Base-by-base conservation (phyloP, 495 filamentous ascomycete species). In the Acidiella bohemica region DNA sequence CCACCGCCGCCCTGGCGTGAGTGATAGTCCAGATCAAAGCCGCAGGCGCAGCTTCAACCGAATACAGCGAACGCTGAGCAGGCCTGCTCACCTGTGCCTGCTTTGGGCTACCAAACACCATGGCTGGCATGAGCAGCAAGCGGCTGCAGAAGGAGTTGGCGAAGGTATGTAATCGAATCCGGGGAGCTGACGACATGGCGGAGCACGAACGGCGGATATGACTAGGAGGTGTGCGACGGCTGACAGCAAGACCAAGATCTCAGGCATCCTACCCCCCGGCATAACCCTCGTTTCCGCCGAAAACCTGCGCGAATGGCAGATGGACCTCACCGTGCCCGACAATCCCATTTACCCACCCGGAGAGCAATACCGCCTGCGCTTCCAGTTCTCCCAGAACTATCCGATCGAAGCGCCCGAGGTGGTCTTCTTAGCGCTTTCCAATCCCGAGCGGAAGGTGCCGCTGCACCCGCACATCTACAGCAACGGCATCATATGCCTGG, bases 391-490 rank as follows among this genome's bases (percentile, higher is more conserved):
- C 47, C 65, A 65, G 7, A 77, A 72, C 54, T 97, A 97, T 56
- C 90, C 90, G 36, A 97, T 97, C 46, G 83, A 95, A 67, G 80
- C 88, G 3, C 90, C 90, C 11, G 90, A 96, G 67, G 87, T 94
- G 33, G 80, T 78, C 41, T 97, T 97, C 57, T 70, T 84, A 33
- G 64, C 73, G 48, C 58, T 72, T 27, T 61, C 73, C 27, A 76
- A 79, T 32, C 42, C 47, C 1, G 42, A 42, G 21, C 42, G 47
- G 19, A 46, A 51, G 24, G 90, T 97, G 49, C 90, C 90, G 0
- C 90, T 94, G 53, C 90, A 97, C 50, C 90, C 90, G 1, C 90
- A 97, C 64, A 81, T 97, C 57, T 97, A 97, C 62, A 87, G 81
- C 46, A 97, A 97, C 59, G 90, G 90, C 36, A 87, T 94, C 57